Evolutionary conservation across 2,329 filamentous ascomycete genomes (phyloP), one percentile per base, ranked within the genome.

Genomic region (Venturia asperata): DNA sequence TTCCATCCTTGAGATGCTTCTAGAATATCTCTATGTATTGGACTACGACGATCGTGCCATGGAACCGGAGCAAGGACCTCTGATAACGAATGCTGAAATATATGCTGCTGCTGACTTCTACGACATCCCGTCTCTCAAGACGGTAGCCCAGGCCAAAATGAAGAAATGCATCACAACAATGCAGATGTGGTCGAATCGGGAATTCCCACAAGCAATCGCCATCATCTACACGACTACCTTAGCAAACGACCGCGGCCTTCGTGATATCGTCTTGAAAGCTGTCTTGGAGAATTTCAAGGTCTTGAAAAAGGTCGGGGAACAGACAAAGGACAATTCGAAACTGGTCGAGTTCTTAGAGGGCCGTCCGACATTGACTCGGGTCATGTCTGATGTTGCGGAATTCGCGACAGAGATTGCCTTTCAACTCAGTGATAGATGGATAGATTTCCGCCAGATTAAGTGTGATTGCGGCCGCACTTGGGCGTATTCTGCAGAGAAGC

Each of bases 101-200:
- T 61, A 61, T n/a, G 37, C 60, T 27, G 60, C 60, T 9, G 60
- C 39, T 17, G 60, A 61, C 45, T 61, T 61, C 37, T 61, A 42
- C 39, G 39, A 61, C 39, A 61, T 61, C 37, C 39, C 60, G 10
- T 43, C 60, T 27, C 42, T 61, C 5, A 61, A 61, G 37, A 45
- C 30, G 21, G 21, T 61, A 42, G 60, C 60, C 5, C 37, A 61
- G n/a, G 39, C 15, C 37, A 45, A 42, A 10, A 42, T 61, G 39
- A 45, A 61, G 60, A 58, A 19, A 13, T 58, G 52, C 37, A n/a
- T 61, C n/a, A 30, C 42, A 5, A 27, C 42, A 45, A n/a, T 61
- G 56, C 34, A 61, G 15, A 39, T 42, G 60, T 61, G 60, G 60
- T 19, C 30, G 21, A 27, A 45, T 42, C 27, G 37, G 1, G 37